Base-by-base conservation (phyloP, 2,329 filamentous ascomycete species). In the Zymoseptoria passerinii region DNA sequence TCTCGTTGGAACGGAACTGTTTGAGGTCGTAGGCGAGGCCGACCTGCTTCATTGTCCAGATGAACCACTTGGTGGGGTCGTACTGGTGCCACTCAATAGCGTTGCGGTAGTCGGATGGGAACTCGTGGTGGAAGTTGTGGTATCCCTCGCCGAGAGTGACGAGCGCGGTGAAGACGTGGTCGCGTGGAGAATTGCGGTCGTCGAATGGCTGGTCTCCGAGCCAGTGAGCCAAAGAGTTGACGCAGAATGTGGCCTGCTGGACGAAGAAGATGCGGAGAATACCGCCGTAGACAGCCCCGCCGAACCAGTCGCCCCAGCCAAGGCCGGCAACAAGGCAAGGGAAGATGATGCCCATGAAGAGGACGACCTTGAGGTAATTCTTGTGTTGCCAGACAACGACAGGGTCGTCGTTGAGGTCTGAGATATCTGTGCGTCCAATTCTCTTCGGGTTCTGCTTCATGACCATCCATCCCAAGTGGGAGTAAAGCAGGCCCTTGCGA, bases 61-160 rank as follows among this genome's bases (percentile, higher is more conserved):
- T 95, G 72, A 78, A 82, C 89, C 90, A 94, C 80, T 95, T 95
- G 74, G 90, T 95, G 52, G 90, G 90, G 74, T 95, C 90, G 71
- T 95, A 95, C 77, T 95, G 90, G 78, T 85, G 87, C 89, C 90
- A 95, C 76, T 90, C 81, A 67, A 94, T 92, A 62, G 89, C 90
- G 73, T 95, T 95, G 73, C 90, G 89, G 83, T 94, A 95, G 75
- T 95, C 90, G 9, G 89, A 92, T 56, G 90, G 90, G 77, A 95
- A 95, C 75, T 95, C 90, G 81, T 95, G 90, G 78, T 95, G 90
- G 82, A 95, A 95, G 82, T 95, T 95, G 82, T 95, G 90, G 79
- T 95, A 95, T 28, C 90, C 90, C 77, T 92, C 90, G 53, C 90
- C 90, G 20, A 95, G 86, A 50, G 90, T 95, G 67, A 90, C 86